phyloP scores from a whole-genome alignment of 2,329 filamentous ascomycete genomes.

The Gyromitra esculenta region DNA sequence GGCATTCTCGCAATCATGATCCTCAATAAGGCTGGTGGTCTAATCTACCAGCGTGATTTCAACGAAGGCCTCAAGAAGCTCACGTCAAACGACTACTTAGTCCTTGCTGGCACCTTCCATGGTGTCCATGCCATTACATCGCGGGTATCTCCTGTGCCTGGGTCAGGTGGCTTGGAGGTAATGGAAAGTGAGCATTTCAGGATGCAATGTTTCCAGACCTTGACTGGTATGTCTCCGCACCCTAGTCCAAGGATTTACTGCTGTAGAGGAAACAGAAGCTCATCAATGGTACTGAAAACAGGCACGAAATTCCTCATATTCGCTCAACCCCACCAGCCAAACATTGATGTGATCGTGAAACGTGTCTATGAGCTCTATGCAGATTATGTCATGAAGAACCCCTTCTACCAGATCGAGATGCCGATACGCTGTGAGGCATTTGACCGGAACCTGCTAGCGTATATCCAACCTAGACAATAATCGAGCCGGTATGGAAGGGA shows the following conservation, averaged over 20 bases:
- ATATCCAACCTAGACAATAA: constrained; percentile 71
- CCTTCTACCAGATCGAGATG: constrained; percentile 98
- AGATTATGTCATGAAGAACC: constrained; percentile 99
- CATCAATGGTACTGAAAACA: constrained; percentile 15
- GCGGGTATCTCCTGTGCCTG: constrained; percentile 60
- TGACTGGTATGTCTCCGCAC: constrained; percentile 70
- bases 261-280: neutral
- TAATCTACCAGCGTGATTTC: constrained; percentile 96
- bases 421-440: constrained; percentile 94
- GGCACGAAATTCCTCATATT: constrained; percentile 91
- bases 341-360: constrained; percentile 82
- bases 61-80: constrained; percentile 86
- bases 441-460: constrained; percentile 83
- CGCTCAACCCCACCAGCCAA: constrained; percentile 86
- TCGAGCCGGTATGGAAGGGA: neutral
- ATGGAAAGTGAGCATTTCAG: constrained; percentile 94
- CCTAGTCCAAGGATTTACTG: neutral
- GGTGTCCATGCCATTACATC: constrained; percentile 77
- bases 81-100: constrained; percentile 93
- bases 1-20: constrained; percentile 94
- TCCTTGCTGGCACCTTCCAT: constrained; percentile 96
- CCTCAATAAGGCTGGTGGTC: constrained; percentile 97
- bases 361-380: constrained; percentile 94
- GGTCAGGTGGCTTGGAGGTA: constrained; percentile 76
- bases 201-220: constrained; percentile 92